These are phyloP conservation scores for Aspergillus mulundensis DNA, from an alignment of 495 filamentous ascomycete species.

Conservation along the genomic window DNA sequence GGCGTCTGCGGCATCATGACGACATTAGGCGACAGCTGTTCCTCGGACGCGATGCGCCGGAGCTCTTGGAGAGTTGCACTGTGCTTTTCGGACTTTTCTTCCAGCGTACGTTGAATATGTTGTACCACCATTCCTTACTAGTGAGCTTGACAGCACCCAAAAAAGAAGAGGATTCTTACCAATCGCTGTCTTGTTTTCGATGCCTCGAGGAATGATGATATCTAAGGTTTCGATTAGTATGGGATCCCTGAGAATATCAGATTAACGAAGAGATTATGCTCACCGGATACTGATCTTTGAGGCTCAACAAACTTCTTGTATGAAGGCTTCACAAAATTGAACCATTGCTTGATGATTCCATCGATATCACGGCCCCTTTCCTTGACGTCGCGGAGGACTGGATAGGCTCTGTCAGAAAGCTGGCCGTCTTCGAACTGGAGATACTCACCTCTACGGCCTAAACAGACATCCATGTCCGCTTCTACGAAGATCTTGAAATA, in stretches of 20 bases:
- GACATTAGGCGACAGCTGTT: conserved; percentile 69
- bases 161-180: conserved; percentile 42
- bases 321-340: conserved; percentile 90
- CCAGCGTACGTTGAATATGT: conserved; percentile 77
- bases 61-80: conserved; percentile 70
- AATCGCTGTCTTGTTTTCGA: conserved; percentile 91
- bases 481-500: conserved; percentile 76
- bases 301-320: conserved; percentile 88
- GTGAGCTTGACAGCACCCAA: conserved; percentile 15
- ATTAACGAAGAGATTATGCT: conserved; percentile 11
- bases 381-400: conserved; percentile 81
- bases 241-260: conserved; percentile 15
- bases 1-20: conserved; percentile 65
- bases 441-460: conserved; percentile 79
- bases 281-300: conserved; percentile 74
- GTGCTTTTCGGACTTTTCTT: conserved; percentile 81
- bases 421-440: background rate
- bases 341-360: conserved; percentile 98
- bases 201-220: conserved; percentile 89
- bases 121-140: conserved; percentile 79
- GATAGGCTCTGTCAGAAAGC: conserved; percentile 14
- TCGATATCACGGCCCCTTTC: conserved; percentile 84
- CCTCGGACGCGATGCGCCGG: conserved; percentile 60
- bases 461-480: conserved; percentile 89
- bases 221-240: conserved; percentile 44